These are phyloP conservation scores for Hemisphaericaspora xylanilytica DNA, from an alignment of 1,139 yeast species.

Conservation along the genomic window DNA sequence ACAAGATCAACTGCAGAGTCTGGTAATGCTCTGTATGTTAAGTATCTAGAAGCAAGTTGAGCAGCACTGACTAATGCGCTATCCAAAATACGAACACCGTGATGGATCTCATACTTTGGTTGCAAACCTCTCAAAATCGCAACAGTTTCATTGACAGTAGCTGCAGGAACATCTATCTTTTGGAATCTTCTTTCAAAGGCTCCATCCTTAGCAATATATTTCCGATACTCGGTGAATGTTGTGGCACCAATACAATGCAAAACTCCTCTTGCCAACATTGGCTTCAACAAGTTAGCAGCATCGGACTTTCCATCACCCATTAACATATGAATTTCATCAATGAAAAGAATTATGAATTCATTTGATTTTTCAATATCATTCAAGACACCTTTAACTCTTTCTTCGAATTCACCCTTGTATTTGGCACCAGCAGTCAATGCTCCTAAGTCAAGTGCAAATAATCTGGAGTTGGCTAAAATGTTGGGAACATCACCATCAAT, in stretches of 20 bases:
- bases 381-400: conserved; percentile 92
- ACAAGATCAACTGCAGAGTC: conserved; percentile 97
- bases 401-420: conserved; percentile 98
- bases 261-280: conserved; percentile 94
- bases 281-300: conserved; percentile 95
- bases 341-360: conserved; percentile 81
- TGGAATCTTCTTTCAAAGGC: conserved; percentile 99
- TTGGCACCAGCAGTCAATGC: conserved; percentile 98
- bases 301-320: conserved; percentile 97
- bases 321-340: conserved; percentile 97
- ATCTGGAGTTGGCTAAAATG: conserved; percentile 72
- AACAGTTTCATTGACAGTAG: conserved; percentile 87
- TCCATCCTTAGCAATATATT: conserved; percentile 92
- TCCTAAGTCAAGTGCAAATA: conserved; percentile 89
- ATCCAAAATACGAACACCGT: conserved; percentile 95
- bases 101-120: conserved; percentile 95
- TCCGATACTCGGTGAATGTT: conserved; percentile 90
- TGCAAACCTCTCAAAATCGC: conserved; percentile 96
- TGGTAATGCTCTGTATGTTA: conserved; percentile 93
- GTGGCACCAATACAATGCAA: conserved; percentile 99
- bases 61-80: conserved; percentile 95
- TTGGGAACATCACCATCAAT: conserved; percentile 94
- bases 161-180: conserved; percentile 92
- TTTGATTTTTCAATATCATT: conserved; percentile 89
- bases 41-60: conserved; percentile 88